Base-by-base conservation (phyloP, 345 rosid species). In the Corymbia maculata region DNA sequence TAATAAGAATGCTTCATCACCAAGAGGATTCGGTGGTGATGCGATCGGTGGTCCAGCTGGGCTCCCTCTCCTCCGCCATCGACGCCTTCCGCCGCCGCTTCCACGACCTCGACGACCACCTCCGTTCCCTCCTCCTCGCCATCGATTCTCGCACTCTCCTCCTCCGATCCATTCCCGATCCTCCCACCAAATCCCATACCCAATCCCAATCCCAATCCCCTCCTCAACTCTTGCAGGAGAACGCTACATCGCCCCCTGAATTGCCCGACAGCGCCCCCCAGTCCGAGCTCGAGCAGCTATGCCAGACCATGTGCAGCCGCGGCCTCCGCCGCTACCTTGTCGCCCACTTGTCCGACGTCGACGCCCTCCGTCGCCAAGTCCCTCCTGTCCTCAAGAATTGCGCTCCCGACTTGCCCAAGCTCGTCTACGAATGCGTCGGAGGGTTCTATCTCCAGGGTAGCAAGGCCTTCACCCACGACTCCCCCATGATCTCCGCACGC, bases 381-480 rank as follows among this genome's bases (percentile, higher is more conserved):
- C 94, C 96, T 5, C n/a, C 66, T 21, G 98, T 96, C 7, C 88
- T 97, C 86, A 42, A 16, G 30, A 93, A 93, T 85, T 55, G 88
- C 15, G 93, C 98, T 1, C 92, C 93, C 61, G 92, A 92, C 13
- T 94, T 97, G 42, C 96, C 93, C 47, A 94, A 92, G 88, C 93
- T 97, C 85, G 97, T 95, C 84, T 86, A 96, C 88, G 98, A 97
- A 6, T 94, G 95, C 89, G 88, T 97, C 15, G 97, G 98, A 51
- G 88, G 94, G 90, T 95, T 95, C 89, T 94, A 91, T 85, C 61
- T 93, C 30, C 95, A 94, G 89, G 98, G 97, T 0, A 92, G 88
- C 84, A 93, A 90, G 87, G 96, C 98, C 4, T 95, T 91, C 55
- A 24, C 90, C 19, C 91, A 92, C 75, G 86, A 91, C 36, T 94